Conservation (phyloP, 352 stramenopile genomes). For the Phytophthora sp. region DNA sequence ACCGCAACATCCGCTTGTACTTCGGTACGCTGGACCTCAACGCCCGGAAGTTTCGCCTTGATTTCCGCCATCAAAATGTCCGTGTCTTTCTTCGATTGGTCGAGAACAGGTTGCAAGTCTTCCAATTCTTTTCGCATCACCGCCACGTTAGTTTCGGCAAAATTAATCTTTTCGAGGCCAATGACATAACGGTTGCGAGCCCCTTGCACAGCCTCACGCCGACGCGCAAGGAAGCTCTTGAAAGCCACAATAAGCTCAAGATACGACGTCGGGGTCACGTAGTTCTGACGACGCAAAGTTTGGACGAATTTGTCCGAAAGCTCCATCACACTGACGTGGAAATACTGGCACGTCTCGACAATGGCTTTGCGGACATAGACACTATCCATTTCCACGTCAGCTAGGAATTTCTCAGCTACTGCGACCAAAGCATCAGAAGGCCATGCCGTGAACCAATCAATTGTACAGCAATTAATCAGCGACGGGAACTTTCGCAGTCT, state of each 20-base stretch:
- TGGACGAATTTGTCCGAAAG: slow-evolving; percentile 88
- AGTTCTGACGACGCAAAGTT: slow-evolving; percentile 90
- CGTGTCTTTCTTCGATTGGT: slow-evolving; percentile 92
- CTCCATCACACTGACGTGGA: slow-evolving; percentile 91
- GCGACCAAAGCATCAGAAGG: slow-evolving; percentile 92
- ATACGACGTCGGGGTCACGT: slow-evolving; percentile 96
- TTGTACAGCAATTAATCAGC: slow-evolving; percentile 97
- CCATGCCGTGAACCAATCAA: slow-evolving; percentile 97
- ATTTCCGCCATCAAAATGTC: slow-evolving; percentile 95
- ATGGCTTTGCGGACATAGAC: slow-evolving; percentile 74
- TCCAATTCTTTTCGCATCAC: slow-evolving; percentile 95
- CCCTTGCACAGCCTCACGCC: slow-evolving; percentile 82
- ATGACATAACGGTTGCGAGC: slow-evolving; percentile 90
- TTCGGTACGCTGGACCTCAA: slow-evolving; percentile 80
- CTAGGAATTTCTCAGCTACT: slow-evolving; percentile 93
- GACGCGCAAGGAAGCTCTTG: slow-evolving; percentile 87
- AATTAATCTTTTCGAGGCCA: slow-evolving; percentile 94
- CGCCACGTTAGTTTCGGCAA: slow-evolving; percentile 93
- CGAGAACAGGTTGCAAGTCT: slow-evolving; percentile 93
- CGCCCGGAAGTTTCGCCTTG: slow-evolving; percentile 90
- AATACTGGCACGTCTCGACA: slow-evolving; percentile 93
- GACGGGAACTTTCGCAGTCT: slow-evolving; percentile 95
- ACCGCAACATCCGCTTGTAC: slow-evolving; percentile 86
- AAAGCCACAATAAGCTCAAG: slow-evolving; percentile 95
- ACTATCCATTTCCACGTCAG: slow-evolving; percentile 90